These are phyloP conservation scores for Elsinoe australis DNA, from an alignment of 2,329 filamentous ascomycete species.

Conservation along the genomic window DNA sequence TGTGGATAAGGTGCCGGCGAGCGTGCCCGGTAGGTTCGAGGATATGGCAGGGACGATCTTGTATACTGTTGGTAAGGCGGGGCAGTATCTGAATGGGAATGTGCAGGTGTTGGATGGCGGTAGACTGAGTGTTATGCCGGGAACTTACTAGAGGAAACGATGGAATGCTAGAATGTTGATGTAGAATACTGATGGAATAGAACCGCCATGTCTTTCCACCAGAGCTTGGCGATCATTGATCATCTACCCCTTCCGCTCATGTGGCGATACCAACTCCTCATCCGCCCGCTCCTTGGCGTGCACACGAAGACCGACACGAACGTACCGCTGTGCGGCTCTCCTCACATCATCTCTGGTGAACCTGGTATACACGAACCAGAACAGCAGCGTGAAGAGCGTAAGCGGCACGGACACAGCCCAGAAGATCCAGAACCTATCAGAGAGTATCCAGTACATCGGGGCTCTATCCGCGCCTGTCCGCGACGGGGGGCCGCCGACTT, in stretches of 20 bases:
- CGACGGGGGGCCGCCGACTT: background rate
- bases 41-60: conserved; percentile 45
- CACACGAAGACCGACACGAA: no score
- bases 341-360: no score
- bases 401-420: conserved; percentile 11
- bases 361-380: conserved; percentile 5
- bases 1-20: conserved; percentile 33
- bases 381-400: background rate
- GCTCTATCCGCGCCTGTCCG: background rate
- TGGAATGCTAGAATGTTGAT: no score
- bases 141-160: conserved; percentile 19
- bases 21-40: conserved; percentile 30
- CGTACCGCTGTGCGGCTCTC: no score
- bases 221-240: no score
- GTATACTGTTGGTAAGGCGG: conserved; percentile 45
- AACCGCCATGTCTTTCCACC: no score
- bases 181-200: no score
- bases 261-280: no score
- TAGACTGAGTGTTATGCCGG: conserved; percentile 20
- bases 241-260: no score
- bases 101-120: conserved; percentile 44
- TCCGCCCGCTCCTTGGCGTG: no score
- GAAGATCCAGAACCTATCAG: conserved; percentile 15
- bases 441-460: conserved; percentile 5
- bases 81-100: conserved; percentile 48